phyloP scores from a whole-genome alignment of 768 basidiomycete genomes.

The Lactarius trivialis region DNA sequence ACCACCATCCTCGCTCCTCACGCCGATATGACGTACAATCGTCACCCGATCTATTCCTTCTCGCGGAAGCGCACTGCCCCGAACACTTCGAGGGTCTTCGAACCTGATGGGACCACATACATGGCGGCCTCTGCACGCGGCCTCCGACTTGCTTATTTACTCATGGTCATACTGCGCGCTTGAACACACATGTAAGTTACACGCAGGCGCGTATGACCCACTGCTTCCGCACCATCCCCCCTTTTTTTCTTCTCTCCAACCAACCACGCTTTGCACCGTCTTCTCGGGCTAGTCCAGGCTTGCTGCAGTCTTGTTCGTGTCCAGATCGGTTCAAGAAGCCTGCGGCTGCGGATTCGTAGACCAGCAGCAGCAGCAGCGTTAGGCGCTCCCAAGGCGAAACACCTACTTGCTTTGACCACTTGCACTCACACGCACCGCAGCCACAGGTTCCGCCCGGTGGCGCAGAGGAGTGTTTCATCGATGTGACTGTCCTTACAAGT shows the following conservation, averaged over 20 bases:
- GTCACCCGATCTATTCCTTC: neutral
- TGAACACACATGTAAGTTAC: neutral
- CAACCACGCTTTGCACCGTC: neutral
- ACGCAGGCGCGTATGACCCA: neutral
- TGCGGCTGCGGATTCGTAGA: neutral
- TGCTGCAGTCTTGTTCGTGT: neutral
- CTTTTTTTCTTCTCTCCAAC: neutral
- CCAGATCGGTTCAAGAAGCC: neutral
- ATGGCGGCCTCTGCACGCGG: neutral
- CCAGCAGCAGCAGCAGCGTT: neutral
- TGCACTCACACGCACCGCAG: neutral
- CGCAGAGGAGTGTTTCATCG: neutral
- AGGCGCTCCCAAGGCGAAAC: neutral
- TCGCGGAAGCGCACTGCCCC: neutral
- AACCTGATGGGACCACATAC: neutral
- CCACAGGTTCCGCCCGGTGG: no score
- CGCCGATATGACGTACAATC: neutral
- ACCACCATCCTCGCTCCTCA: neutral
- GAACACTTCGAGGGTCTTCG: neutral
- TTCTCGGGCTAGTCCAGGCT: neutral
- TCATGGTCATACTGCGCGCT: neutral
- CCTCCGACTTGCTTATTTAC: neutral
- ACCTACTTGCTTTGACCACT: neutral
- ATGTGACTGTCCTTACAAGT: neutral
- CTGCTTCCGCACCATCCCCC: neutral